Evolutionary conservation across 2,329 filamentous ascomycete species (phyloP).

Genomic region (Exophiala viscosa): DNA sequence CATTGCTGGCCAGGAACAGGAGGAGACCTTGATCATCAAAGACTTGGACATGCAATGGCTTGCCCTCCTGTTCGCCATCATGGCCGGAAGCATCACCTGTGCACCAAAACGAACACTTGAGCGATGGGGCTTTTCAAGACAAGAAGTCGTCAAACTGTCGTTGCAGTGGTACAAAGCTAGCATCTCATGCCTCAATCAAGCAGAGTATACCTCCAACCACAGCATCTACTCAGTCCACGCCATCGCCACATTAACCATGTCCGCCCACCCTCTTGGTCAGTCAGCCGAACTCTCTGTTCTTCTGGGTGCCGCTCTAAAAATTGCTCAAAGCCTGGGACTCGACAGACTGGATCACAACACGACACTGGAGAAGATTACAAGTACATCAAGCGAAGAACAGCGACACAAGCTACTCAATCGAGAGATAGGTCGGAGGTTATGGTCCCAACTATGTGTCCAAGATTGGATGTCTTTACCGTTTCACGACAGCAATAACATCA

Average conservation of each 20-base stretch:
- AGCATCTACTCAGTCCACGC: slow-evolving; percentile 45
- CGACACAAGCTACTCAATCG: slow-evolving; percentile 10
- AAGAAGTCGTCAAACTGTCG: slow-evolving; percentile 42
- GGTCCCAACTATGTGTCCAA: slow-evolving; percentile 39
- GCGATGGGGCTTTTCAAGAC: slow-evolving; percentile 46
- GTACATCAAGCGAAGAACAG: slow-evolving; percentile 9
- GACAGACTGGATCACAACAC: slow-evolving; percentile 36
- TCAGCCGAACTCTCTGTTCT: slow-evolving; percentile 48
- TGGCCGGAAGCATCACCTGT: slow-evolving; percentile 25
- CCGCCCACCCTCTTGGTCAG: slow-evolving; percentile 48
- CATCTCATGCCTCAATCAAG: slow-evolving; percentile 44
- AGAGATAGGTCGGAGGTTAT: slow-evolving; percentile 39
- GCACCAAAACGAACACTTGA: slow-evolving; percentile 8
- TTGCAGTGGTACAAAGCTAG: slow-evolving; percentile 47
- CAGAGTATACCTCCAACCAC: slow-evolving; percentile 44
- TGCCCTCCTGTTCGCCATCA: slow-evolving; percentile 26
- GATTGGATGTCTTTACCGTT: slow-evolving; percentile 45
- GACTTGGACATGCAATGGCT: slow-evolving; percentile 21
- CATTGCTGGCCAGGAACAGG: slow-evolving; percentile 6
- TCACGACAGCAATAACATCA: slow-evolving; percentile 37
- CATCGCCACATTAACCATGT: slow-evolving; percentile 48
- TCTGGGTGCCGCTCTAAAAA: slow-evolving; percentile 44
- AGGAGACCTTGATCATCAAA: slow-evolving; percentile 9
- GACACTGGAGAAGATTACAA: slow-evolving; percentile 13
- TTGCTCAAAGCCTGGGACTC: slow-evolving; percentile 48